Evolutionary conservation across 257 asterid species (phyloP).

Genomic region (Solanum piurae): DNA sequence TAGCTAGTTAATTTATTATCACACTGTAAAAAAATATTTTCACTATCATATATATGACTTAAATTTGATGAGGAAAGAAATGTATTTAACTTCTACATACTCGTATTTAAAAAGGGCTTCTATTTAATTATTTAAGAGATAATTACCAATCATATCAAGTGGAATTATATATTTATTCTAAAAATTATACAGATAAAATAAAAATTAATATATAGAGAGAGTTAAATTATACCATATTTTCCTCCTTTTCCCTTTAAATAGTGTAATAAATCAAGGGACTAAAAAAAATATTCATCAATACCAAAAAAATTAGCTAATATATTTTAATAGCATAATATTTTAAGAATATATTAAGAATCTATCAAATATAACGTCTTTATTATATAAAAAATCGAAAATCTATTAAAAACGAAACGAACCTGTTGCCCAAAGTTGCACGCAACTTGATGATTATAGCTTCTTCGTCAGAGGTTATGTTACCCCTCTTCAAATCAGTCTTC

Average conservation of each 20-base stretch:
- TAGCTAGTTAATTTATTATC: not conserved
- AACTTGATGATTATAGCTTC: slow-evolving; percentile 57
- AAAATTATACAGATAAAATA: no score
- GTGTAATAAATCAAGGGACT: not conserved
- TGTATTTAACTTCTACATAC: not conserved
- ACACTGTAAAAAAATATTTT: not conserved
- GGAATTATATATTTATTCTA: not conserved
- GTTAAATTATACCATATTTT: no score
- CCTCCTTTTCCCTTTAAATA: not conserved
- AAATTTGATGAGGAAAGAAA: not conserved
- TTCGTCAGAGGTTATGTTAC: slow-evolving; percentile 52
- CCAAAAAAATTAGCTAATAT: not conserved
- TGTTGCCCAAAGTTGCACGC: slow-evolving; percentile 76
- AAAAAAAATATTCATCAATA: not conserved
- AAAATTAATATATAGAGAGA: no score
- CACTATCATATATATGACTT: not conserved
- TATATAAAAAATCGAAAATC: no score
- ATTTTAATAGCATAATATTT: not conserved
- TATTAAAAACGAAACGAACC: slow-evolving; percentile 15
- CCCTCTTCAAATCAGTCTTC: slow-evolving; percentile 78
- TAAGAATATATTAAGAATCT: not conserved
- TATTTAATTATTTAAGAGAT: not conserved
- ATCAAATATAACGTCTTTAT: not conserved
- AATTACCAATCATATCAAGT: not conserved
- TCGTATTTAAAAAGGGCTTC: not conserved